Evolutionary conservation across 2,329 filamentous ascomycete genomes (phyloP).

Genomic region (Epichloe scottii): DNA sequence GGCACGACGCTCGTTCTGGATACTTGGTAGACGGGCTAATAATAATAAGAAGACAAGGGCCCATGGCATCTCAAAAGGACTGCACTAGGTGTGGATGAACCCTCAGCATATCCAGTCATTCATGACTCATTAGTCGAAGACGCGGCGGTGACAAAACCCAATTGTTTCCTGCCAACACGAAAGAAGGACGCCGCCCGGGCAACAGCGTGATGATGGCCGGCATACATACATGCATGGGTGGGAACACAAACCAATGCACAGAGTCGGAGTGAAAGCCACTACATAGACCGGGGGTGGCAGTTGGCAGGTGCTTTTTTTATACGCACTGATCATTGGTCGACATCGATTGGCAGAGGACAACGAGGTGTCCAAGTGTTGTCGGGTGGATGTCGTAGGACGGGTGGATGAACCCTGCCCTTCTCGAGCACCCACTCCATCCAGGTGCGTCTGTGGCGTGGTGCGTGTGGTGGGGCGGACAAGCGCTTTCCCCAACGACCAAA

Average conservation of each 20-base stretch:
- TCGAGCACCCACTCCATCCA: slow-evolving; percentile 1
- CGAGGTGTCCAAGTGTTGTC: no score
- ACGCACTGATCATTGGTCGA: not conserved
- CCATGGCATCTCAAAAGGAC: not conserved
- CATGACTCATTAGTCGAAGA: not conserved
- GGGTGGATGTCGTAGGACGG: not conserved
- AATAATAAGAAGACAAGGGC: not conserved
- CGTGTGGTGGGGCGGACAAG: not conserved
- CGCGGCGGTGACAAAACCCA: not conserved
- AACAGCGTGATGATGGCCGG: no score
- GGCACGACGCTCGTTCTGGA: not conserved
- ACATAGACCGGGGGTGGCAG: no score
- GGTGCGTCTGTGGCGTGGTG: no score
- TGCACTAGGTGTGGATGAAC: not conserved
- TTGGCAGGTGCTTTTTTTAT: not conserved
- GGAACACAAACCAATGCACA: no score
- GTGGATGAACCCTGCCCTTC: not conserved
- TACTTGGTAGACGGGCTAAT: not conserved
- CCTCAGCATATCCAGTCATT: no score
- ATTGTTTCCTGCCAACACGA: not conserved
- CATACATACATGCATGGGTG: no score
- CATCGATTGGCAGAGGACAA: no score
- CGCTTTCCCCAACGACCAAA: not conserved
- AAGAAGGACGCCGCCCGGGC: not conserved
- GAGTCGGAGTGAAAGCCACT: no score